A percentile compares a stretch with the other conserved stretches of the same genome.
phyloP scores from a whole-genome alignment of 2,329 filamentous ascomycete species.

The Rutstroemia sp. region DNA sequence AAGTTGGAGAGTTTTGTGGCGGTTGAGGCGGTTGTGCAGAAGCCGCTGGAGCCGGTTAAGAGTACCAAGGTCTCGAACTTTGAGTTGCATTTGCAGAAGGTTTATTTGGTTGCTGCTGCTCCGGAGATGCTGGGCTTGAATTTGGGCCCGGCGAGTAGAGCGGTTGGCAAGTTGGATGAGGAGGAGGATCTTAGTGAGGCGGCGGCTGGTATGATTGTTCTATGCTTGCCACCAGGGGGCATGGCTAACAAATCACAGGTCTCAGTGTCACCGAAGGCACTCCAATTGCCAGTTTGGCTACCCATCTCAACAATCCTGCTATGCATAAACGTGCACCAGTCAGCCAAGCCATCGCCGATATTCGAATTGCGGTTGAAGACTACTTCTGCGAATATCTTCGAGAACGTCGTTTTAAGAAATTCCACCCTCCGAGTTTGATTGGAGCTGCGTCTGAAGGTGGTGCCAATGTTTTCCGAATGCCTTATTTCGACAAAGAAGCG shows the following conservation, averaged over 20 bases:
- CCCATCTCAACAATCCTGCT: slow-evolving; percentile 77
- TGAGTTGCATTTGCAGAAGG: slow-evolving; percentile 83
- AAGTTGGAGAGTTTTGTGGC: slow-evolving; percentile 75
- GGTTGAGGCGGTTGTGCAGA: slow-evolving; percentile 74
- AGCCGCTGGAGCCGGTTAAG: slow-evolving; percentile 80
- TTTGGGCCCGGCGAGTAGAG: slow-evolving; percentile 46
- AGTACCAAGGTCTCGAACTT: slow-evolving; percentile 71
- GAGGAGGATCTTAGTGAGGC: slow-evolving; percentile 46
- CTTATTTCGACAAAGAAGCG: slow-evolving; percentile 81
- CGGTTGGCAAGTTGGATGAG: slow-evolving; percentile 52
- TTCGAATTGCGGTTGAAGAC: slow-evolving; percentile 35
- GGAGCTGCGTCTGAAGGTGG: slow-evolving; percentile 90
- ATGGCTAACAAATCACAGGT: slow-evolving; percentile 21
- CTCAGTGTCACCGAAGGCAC: slow-evolving; percentile 40
- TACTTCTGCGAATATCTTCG: slow-evolving; percentile 77
- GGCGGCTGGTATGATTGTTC: slow-evolving; percentile 31
- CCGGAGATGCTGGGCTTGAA: slow-evolving; percentile 51
- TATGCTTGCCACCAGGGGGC: neutral
- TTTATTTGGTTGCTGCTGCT: slow-evolving; percentile 65
- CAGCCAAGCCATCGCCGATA: slow-evolving; percentile 71
- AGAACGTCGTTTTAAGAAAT: slow-evolving; percentile 66
- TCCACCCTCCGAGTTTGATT: slow-evolving; percentile 85
- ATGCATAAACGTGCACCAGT: slow-evolving; percentile 89
- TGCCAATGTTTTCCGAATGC: slow-evolving; percentile 81
- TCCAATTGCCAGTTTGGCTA: slow-evolving; percentile 52